Conservation (phyloP, 2,329 filamentous ascomycete species). For the Nemania sp. region DNA sequence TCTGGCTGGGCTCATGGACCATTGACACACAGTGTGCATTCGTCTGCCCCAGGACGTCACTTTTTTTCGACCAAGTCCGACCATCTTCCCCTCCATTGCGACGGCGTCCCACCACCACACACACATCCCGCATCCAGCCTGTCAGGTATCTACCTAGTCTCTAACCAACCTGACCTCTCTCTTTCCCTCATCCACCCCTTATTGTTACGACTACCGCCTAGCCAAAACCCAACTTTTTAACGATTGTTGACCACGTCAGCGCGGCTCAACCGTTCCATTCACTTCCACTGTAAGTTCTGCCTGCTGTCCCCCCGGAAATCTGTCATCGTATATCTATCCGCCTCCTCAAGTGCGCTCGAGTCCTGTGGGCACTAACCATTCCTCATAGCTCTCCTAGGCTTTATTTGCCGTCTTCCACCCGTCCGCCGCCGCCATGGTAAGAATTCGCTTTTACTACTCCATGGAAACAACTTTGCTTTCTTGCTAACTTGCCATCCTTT, state of each 20-base stretch:
- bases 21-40: conserved; percentile 31
- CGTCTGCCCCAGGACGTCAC: conserved; percentile 21
- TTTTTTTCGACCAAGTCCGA: conserved; percentile 44
- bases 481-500: conserved; percentile 42
- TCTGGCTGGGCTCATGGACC: background rate
- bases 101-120: conserved; percentile 50
- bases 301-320: conserved; percentile 18
- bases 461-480: conserved; percentile 26
- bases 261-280: conserved; percentile 30
- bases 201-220: conserved; percentile 31
- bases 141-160: conserved; percentile 38
- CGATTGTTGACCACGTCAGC: conserved; percentile 38
- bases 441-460: conserved; percentile 23
- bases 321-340: conserved; percentile 20
- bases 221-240: conserved; percentile 34
- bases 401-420: conserved; percentile 41
- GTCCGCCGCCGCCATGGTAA: conserved; percentile 50
- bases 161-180: conserved; percentile 40
- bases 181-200: conserved; percentile 38
- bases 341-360: conserved; percentile 28
- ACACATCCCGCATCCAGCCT: conserved; percentile 44
- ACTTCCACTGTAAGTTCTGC: conserved; percentile 38
- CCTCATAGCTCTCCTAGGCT: conserved; percentile 45
- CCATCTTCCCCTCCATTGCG: conserved; percentile 51
- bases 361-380: conserved; percentile 45